Conservation (phyloP, 179 eudicot genomes). For the Heliamphora pulchella region DNA sequence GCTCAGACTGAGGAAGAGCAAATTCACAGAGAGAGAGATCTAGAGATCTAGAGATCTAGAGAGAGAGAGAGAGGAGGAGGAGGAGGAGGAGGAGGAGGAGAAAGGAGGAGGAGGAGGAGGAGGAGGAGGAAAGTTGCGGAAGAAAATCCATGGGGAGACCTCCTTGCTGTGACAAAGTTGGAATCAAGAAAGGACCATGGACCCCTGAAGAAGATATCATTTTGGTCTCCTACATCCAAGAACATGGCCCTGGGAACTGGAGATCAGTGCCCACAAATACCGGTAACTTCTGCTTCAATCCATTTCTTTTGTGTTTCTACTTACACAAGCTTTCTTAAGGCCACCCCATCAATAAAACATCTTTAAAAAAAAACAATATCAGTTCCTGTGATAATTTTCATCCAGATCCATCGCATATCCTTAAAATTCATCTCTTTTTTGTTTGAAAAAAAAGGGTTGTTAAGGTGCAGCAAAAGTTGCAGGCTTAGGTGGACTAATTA, state of each 20-base stretch:
- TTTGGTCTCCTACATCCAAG: slow-evolving; percentile 50
- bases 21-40: neutral
- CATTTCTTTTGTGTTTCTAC: neutral
- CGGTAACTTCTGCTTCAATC: slow-evolving; percentile 22
- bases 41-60: neutral
- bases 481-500: slow-evolving; percentile 62
- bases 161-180: slow-evolving; percentile 57
- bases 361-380: neutral
- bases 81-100: neutral
- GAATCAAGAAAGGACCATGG: slow-evolving; percentile 66
- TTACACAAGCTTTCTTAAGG: neutral
- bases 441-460: slow-evolving; percentile 26
- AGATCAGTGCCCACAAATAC: slow-evolving; percentile 51
- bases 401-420: neutral
- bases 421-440: neutral
- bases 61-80: slow-evolving; percentile 5
- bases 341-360: neutral
- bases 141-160: slow-evolving; percentile 44
- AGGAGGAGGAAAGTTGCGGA: slow-evolving; percentile 10
- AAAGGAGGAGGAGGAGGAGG: neutral
- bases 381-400: neutral
- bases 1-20: neutral
- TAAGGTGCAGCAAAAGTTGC: slow-evolving; percentile 65
- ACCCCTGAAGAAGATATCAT: slow-evolving; percentile 60
- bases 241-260: slow-evolving; percentile 66